Evolutionary conservation across 2,329 filamentous ascomycete genomes (phyloP).

Genomic region (Apiospora rasikravindrae): DNA sequence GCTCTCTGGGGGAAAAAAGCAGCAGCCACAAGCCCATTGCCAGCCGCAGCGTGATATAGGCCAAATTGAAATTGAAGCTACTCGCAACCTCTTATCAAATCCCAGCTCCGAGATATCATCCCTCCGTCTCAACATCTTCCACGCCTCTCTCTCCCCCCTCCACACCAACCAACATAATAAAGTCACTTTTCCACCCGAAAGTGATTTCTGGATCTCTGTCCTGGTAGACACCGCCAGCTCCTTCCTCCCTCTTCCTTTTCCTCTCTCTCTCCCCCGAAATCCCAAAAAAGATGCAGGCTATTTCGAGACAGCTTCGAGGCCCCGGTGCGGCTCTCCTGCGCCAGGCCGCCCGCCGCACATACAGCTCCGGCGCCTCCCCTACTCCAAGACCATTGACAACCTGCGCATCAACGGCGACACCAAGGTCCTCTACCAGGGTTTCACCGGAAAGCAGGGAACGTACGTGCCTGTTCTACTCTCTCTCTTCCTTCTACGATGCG

Average conservation of each 20-base stretch:
- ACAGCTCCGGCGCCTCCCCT: slow-evolving; percentile 75
- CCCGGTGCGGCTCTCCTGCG: slow-evolving; percentile 72
- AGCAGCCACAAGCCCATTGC: neutral
- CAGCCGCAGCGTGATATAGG: neutral
- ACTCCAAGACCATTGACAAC: slow-evolving; percentile 78
- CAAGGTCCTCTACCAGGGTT: slow-evolving; percentile 95
- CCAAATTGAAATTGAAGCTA: slow-evolving; percentile 17
- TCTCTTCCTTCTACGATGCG: neutral
- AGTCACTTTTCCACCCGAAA: neutral
- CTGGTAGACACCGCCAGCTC: slow-evolving; percentile 16
- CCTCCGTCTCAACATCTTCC: slow-evolving; percentile 1
- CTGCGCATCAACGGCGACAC: slow-evolving; percentile 92
- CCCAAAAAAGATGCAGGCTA: slow-evolving; percentile 76
- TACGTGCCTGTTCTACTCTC: slow-evolving; percentile 52
- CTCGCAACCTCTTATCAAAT: slow-evolving; percentile 17
- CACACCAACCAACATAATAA: neutral
- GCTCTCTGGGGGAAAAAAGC: slow-evolving; percentile 6
- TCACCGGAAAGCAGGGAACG: slow-evolving; percentile 97
- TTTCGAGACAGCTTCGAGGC: slow-evolving; percentile 70
- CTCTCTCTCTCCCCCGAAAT: slow-evolving; percentile 22
- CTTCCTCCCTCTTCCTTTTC: neutral
- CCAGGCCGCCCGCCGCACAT: slow-evolving; percentile 70
- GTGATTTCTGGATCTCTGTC: slow-evolving; percentile 13
- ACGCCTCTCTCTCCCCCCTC: neutral
- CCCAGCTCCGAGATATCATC: slow-evolving; percentile 7